These are phyloP conservation scores for Aspergillus oerlinghausenensis DNA, from an alignment of 2,329 filamentous ascomycete species.

Conservation along the genomic window DNA sequence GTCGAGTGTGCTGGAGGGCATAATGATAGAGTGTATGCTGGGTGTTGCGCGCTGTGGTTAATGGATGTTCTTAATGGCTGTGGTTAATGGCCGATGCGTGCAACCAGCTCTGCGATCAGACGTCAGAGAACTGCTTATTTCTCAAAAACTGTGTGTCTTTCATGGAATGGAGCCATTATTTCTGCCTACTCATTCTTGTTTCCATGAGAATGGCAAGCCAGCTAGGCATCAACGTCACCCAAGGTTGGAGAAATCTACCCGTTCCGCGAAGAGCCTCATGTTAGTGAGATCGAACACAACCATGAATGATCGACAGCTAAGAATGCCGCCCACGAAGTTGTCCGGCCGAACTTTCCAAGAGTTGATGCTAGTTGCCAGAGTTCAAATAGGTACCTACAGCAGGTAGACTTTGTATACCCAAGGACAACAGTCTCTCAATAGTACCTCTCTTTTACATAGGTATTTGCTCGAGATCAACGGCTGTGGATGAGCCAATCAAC, in stretches of 20 bases:
- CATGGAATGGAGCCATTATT: neutral
- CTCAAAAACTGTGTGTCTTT: neutral
- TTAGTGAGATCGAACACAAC: neutral
- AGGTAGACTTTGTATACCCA: no score
- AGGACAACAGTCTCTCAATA: no score
- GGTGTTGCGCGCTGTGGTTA: neutral
- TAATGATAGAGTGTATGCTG: constrained; percentile 1
- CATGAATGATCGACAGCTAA: neutral
- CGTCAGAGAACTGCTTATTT: neutral
- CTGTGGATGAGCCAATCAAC: no score
- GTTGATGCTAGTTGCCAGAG: no score
- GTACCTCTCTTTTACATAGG: no score
- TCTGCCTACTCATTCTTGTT: neutral
- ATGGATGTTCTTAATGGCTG: neutral
- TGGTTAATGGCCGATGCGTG: neutral
- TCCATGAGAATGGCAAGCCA: neutral
- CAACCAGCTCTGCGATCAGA: neutral
- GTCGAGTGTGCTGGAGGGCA: constrained; percentile 9
- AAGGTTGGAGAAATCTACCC: neutral
- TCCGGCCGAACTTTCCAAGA: neutral
- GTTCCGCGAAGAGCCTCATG: neutral
- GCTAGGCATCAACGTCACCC: neutral
- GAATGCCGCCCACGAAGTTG: neutral
- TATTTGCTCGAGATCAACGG: no score
- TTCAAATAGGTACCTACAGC: no score